Evolutionary conservation across 257 asterid species (phyloP), one percentile per base, ranked within the genome.

Genomic region (Ajuga chamaepitys): DNA sequence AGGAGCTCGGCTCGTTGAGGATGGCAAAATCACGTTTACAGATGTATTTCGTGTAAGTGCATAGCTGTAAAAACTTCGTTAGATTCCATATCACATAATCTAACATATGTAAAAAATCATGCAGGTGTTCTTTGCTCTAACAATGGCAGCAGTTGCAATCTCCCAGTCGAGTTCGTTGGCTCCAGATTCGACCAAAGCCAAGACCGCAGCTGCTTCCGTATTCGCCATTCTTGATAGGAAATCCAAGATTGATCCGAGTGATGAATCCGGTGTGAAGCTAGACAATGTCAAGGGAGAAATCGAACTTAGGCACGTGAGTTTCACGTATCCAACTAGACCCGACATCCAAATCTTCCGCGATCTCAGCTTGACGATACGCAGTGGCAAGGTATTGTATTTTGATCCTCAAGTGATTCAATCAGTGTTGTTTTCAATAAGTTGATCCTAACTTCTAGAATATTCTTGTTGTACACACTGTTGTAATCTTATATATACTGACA

Each of bases 101-200:
- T 20, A 13, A 16, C 18, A 12, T 9, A 9, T 20, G 21, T 14
- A 25, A 21, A 30, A 7, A 72, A 25, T 44, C 4, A 52, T 80
- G 78, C 92, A 88, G 98, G 98, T 88, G 25, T 91, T 91, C 82
- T 91, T 85, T 63, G 95, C 92, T 75, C 72, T 91, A 58, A 85
- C 95, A 7, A 85, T 86, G 95, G 94, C 96, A 21, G 90, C 96
- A 28, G 13, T 85, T 5, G 96, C 92, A 24, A 85, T 91, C 70
- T 88, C 96, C 26, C 95, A 88, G 52, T 88, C 98, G 4, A 85
- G 95, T 50, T 80, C 95, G 0, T 69, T 91, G 21, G 91, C 89
- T 55, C 95, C 97, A 4, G 95, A 92, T 61, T 86, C 95, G 16
- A 76, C 66, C 79, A 88, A 92, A 68, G 98, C 98, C 11, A 92